These are phyloP conservation scores for Bothriochloa decipiens DNA, from an alignment of 176 grass and related monocot genomes.

Conservation along the genomic window DNA sequence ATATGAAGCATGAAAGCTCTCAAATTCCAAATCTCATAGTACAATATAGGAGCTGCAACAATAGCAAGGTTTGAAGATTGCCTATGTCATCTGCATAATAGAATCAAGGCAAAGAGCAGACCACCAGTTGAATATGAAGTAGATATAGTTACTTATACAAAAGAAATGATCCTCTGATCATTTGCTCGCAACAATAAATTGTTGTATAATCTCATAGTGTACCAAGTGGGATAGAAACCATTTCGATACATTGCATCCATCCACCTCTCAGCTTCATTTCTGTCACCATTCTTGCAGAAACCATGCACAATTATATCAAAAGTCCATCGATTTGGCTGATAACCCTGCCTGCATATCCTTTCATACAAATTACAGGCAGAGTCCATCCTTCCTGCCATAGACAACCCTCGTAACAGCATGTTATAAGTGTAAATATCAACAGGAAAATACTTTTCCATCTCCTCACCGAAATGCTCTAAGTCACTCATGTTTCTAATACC, in stretches of 20 bases:
- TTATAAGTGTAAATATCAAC: conserved; percentile 95
- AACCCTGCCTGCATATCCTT: conserved; percentile 73
- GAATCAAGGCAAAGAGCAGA: conserved; percentile 25
- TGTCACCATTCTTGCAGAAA: conserved; percentile 78
- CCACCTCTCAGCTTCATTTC: conserved; percentile 86
- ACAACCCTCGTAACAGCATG: conserved; percentile 78
- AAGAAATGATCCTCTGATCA: conserved; percentile 46
- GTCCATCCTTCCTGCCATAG: conserved; percentile 80
- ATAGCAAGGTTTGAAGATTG: conserved; percentile 34
- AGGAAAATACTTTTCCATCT: conserved; percentile 76
- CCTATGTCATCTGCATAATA: conserved; percentile 37
- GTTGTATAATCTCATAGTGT: conserved; percentile 74
- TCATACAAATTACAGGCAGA: conserved; percentile 72
- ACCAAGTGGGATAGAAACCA: conserved; percentile 80
- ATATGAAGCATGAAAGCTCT: conserved; percentile 24
- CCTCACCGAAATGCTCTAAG: conserved; percentile 68
- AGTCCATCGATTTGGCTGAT: conserved; percentile 80
- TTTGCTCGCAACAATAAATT: conserved; percentile 32
- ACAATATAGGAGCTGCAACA: conserved; percentile 25
- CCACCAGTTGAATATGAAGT: background rate
- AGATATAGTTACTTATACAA: conserved; percentile 46
- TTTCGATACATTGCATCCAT: conserved; percentile 71
- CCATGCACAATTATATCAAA: conserved; percentile 90
- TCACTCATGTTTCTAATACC: conserved; percentile 64
- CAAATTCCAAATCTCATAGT: conserved; percentile 32